Base-by-base conservation (phyloP, 768 basidiomycete genomes). In the Dacryopinax spathularia region DNA sequence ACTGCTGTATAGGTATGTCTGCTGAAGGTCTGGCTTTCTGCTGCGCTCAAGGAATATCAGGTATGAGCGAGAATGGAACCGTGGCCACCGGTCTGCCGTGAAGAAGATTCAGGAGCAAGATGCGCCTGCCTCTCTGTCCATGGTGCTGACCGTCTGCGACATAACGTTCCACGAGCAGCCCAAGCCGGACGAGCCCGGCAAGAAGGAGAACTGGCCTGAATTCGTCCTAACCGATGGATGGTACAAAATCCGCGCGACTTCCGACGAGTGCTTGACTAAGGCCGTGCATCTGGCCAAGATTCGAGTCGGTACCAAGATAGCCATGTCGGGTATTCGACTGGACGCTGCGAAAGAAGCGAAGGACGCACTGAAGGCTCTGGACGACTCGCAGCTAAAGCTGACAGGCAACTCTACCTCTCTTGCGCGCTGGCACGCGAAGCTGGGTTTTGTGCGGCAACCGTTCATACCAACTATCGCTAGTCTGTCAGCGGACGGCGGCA, bases 141-240 rank as follows among this genome's bases (percentile, higher is more conserved):
- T 96, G 83, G 80, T 93, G 1, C 79, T 99, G 2, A 89, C 89
- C 70, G 80, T 99, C 1, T 88, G 90, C 1, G 80, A 80, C 31
- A 83, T 98, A 35, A 74, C 74, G 4, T 86, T 84, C 83, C 75
- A 78, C 6, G 71, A 78, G 33, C 67, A 67, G 20, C 73, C 72
- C 2, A 64, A 74, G 1, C 72, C 75, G 27, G 76, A 79, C 0
- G 75, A 79, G 33, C 76, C 76, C 2, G 60, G 73, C 20, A 68
- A 75, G 3, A 69, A 73, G 29, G 75, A 75, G 25, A 70, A 76
- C 1, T 73, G 78, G 68, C 81, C 86, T 0, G 82, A 85, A 66
- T 74, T 99, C 5, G 96, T 97, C 73, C 76, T 98, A n/a, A 93
- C 92, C 0, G 96, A 99, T 71, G 96, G 96, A 15, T 99, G 96